phyloP scores from a whole-genome alignment of 2,329 filamentous ascomycete species.

The Seiridium cupressi region DNA sequence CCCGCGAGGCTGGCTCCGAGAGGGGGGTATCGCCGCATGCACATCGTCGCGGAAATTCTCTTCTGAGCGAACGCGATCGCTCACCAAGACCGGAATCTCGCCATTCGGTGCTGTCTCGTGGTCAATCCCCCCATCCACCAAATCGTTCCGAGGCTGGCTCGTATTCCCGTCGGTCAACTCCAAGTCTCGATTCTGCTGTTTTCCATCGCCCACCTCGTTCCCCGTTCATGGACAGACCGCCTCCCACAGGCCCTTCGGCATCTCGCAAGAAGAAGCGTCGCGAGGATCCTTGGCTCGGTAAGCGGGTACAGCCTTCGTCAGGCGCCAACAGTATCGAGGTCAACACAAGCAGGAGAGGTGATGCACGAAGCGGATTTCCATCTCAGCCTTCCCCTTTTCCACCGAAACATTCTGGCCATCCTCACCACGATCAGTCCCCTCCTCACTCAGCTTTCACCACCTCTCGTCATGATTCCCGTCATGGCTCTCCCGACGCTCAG shows the following conservation, averaged over 20 bases:
- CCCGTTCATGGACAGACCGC: conserved; percentile 20
- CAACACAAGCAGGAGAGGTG: conserved; percentile 38
- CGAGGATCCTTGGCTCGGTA: conserved; percentile 36
- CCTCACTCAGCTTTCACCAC: conserved; percentile 42
- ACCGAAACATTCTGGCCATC: conserved; percentile 36
- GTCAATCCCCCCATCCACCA: conserved; percentile 23
- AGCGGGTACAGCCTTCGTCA: conserved; percentile 35
- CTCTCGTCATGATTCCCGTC: conserved; percentile 48
- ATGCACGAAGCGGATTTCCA: conserved; percentile 36
- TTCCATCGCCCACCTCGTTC: conserved; percentile 21
- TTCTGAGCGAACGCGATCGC: conserved; percentile 21
- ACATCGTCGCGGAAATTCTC: conserved; percentile 18
- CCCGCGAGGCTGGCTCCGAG: conserved; percentile 19
- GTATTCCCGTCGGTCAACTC: conserved; percentile 22
- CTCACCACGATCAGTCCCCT: conserved; percentile 46
- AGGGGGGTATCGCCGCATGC: conserved; percentile 13
- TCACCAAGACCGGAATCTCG: conserved; percentile 19
- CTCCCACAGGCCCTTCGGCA: conserved; percentile 21
- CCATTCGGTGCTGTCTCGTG: conserved; percentile 21
- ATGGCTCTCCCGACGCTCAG: conserved; percentile 57
- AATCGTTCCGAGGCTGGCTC: conserved; percentile 21
- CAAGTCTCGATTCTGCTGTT: conserved; percentile 19
- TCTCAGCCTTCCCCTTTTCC: conserved; percentile 29
- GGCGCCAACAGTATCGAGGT: conserved; percentile 51
- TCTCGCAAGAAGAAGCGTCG: conserved; percentile 36